Base-by-base conservation (phyloP, 768 basidiomycete species). In the Termitomyces sp. region DNA sequence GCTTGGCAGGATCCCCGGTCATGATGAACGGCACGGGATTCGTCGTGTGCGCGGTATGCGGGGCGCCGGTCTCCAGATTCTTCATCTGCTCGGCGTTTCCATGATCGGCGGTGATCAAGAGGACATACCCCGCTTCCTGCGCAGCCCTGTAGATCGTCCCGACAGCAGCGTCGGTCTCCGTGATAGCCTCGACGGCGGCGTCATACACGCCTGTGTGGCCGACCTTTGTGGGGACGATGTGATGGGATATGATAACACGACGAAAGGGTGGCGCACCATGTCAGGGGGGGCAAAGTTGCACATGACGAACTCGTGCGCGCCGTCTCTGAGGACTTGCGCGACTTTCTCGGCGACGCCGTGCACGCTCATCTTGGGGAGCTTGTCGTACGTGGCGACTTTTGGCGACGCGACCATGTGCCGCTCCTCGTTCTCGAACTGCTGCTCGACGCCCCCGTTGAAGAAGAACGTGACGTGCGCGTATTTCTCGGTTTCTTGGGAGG, bases 401-500 rank as follows among this genome's bases (percentile, higher is more conserved):
- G 94, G 95, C 16, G 92, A 94, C 3, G 91, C 82, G 57, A 96
- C 86, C 90, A 97, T 86, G 68, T 85, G 78, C 16, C 95, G 79
- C 62, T 91, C 88, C 67, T 97, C 95, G 34, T 76, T 70, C 14
- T 81, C 77, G 71, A 91, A 98, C 65, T 95, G 91, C 68, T 94
- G 91, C 77, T 97, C 95, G 28, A 94, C 85, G 55, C 94, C 94
- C 14, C 94, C 95, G 71, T 96, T 97, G 82, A 97, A 96, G 82
- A 96, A 97, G 79, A 97, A 96, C 0, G 94, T 98, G 54, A 98
- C 91, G 67, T 98, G 94, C 2, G 94, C 94, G 70, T 95, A 98
- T 73, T 98, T 96, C 70, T 96, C 94, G n/a, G 94, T 96, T 70
- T 97, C n/a, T n/a, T n/a, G n/a, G n/a, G n/a, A n/a, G n/a, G n/a